Conservation (phyloP, 2,329 filamentous ascomycete genomes). For the Magnaporthiopsis incrustans region DNA sequence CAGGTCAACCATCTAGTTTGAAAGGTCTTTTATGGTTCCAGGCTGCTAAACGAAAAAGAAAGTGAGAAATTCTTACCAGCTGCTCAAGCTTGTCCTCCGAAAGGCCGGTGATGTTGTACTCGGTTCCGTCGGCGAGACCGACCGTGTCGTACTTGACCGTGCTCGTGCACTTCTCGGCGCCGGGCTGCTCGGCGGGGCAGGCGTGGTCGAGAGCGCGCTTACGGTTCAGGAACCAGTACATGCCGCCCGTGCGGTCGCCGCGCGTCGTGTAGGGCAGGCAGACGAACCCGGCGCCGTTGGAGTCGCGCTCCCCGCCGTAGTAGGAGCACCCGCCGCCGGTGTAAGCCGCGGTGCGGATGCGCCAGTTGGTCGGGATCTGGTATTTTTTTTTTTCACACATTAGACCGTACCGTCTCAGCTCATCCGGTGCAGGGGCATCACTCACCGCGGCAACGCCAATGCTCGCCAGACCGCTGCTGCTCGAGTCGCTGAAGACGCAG, state of each 20-base stretch:
- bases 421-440: too few species aligned
- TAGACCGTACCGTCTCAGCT: too few species aligned
- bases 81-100: not conserved
- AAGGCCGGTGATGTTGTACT: conserved; percentile 2
- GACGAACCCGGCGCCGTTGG: not conserved
- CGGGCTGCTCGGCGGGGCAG: not conserved
- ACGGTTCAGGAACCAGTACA: not conserved
- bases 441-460: not conserved
- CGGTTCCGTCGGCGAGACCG: not conserved
- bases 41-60: too few species aligned
- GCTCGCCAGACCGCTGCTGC: not conserved
- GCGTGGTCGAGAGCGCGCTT: conserved; percentile 1
- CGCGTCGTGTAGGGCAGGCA: not conserved
- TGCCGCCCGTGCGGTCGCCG: not conserved
- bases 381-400: too few species aligned
- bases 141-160: not conserved
- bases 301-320: conserved; percentile 2
- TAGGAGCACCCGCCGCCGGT: not conserved
- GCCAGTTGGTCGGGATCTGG: conserved; percentile 1
- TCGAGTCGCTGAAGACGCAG: not conserved
- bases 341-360: not conserved
- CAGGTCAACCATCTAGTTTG: not conserved
- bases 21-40: too few species aligned
- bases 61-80: not conserved
- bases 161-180: not conserved